Evolutionary conservation across 805 yeast species (phyloP), one percentile per base, ranked within the genome.

Genomic region (Zygoascus biomembranicola): DNA sequence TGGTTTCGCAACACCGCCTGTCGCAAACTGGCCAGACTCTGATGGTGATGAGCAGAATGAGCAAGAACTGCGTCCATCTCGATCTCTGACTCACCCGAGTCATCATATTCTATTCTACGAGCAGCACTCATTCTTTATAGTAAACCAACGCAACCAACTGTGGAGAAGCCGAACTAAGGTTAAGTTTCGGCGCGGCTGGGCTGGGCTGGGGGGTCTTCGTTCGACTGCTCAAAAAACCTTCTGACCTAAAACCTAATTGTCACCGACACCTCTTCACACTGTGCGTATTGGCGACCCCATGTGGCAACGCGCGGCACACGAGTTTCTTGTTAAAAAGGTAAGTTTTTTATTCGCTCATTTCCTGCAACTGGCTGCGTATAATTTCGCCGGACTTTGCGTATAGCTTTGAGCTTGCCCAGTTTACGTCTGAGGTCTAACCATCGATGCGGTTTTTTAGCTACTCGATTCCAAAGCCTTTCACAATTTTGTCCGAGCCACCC

Each of bases 251-350:
- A 23, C 6, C 28, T 23, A 6, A 4, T 23, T 23, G 28, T 23
- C 28, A 23, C 28, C 28, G 28, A 6, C 28, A 23, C 28, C 6
- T 23, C 28, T 23, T 6, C 28, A 23, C 3, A 3, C 28, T 3
- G 28, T 23, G 28, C 6, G 28, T 6, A 23, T 23, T 4, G 28
- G 3, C 28, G 28, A 23, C 28, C 14, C 45, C 19, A 59, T 59
- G 61, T 60, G 63, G 63, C 57, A 60, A 11, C 63, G 52, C 49
- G 50, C 48, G 11, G 49, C 55, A 13, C 63, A 60, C 48, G 62
- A 59, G 37, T 57, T 26, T 39, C 32, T 60, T 8, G 63, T 60
- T 16, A 55, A 55, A 48, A 60, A 59, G 58, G 61, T 59, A 44
- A 1, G 59, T 44, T 19, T 19, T 13, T 23, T 23, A n/a, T 23